A percentile compares a stretch with the other conserved stretches of the same genome.
These are phyloP conservation scores for Candida gorgasii DNA, from an alignment of 805 yeast species.

Conservation along the genomic window DNA sequence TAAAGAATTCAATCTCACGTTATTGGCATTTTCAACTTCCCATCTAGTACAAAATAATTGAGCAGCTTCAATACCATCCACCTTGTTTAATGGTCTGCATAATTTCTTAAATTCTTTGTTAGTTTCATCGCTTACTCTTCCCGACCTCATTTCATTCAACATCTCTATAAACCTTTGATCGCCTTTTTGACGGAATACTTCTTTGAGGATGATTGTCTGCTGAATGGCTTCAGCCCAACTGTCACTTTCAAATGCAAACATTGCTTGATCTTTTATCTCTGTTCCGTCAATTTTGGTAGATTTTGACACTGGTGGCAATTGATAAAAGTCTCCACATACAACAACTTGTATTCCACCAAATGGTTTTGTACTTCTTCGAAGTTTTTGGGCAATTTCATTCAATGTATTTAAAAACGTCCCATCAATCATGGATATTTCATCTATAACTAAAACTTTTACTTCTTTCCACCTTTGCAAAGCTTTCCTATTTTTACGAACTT, in stretches of 20 bases:
- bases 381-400: slow-evolving; percentile 55
- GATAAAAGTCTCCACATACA: slow-evolving; percentile 81
- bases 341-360: slow-evolving; percentile 82
- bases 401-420: slow-evolving; percentile 65
- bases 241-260: slow-evolving; percentile 65
- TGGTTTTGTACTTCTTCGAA: slow-evolving; percentile 51
- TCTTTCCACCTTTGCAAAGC: slow-evolving; percentile 55
- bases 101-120: slow-evolving; percentile 51
- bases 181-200: slow-evolving; percentile 76
- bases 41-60: slow-evolving; percentile 70
- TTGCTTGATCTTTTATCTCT: slow-evolving; percentile 22
- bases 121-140: slow-evolving; percentile 52
- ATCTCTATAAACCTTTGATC: slow-evolving; percentile 68
- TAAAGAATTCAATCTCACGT: slow-evolving; percentile 45
- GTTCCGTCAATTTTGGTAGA: slow-evolving; percentile 28
- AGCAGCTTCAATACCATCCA: slow-evolving; percentile 69
- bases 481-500: slow-evolving; percentile 53
- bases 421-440: slow-evolving; percentile 81
- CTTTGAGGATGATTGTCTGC: slow-evolving; percentile 57
- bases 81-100: slow-evolving; percentile 49
- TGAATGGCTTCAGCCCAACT: slow-evolving; percentile 63
- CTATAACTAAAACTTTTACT: slow-evolving; percentile 63
- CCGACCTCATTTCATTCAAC: slow-evolving; percentile 75
- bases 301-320: slow-evolving; percentile 70
- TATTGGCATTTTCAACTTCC: slow-evolving; percentile 72